Evolutionary conservation across 768 basidiomycete species (phyloP).

Genomic region (Roridomyces roridus): DNA sequence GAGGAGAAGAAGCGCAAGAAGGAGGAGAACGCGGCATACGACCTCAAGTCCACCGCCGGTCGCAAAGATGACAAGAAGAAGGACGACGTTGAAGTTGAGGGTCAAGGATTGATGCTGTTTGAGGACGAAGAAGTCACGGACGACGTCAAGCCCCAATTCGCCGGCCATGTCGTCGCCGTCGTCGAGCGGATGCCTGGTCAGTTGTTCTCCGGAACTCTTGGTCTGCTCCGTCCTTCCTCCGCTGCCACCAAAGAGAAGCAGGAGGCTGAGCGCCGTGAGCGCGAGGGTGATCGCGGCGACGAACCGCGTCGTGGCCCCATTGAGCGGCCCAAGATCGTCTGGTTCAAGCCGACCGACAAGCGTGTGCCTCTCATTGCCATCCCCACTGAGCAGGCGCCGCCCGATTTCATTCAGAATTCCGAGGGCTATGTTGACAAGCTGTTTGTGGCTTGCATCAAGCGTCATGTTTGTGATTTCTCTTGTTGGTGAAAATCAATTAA

Average conservation of each 20-base stretch:
- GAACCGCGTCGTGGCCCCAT: slow-evolving; percentile 80
- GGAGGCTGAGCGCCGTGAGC: slow-evolving; percentile 95
- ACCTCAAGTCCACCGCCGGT: slow-evolving; percentile 72
- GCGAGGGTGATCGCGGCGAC: slow-evolving; percentile 91
- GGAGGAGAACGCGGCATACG: slow-evolving; percentile 97
- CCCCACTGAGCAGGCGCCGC: slow-evolving; percentile 97
- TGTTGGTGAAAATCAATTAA: neutral
- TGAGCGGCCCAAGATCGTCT: slow-evolving; percentile 97
- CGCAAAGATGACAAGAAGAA: slow-evolving; percentile 99
- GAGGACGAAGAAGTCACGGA: slow-evolving; percentile 99
- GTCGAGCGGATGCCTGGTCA: slow-evolving; percentile 99
- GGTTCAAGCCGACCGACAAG: slow-evolving; percentile 99
- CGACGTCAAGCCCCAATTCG: slow-evolving; percentile 97
- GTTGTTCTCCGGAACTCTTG: slow-evolving; percentile 96
- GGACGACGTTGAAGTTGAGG: slow-evolving; percentile 99
- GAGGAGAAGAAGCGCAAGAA: slow-evolving; percentile 99
- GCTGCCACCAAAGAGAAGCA: slow-evolving; percentile 99
- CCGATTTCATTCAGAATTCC: slow-evolving; percentile 94
- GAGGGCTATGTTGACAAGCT: slow-evolving; percentile 89
- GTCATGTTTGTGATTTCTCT: slow-evolving; percentile 71
- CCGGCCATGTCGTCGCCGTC: slow-evolving; percentile 99
- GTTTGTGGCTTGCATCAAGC: slow-evolving; percentile 98
- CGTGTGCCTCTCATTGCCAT: slow-evolving; percentile 98
- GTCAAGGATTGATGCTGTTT: slow-evolving; percentile 94
- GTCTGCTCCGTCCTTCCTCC: slow-evolving; percentile 92